Percentiles rank a stretch among this genome's conserved stretches.
phyloP scores from a whole-genome alignment of 2,329 filamentous ascomycete species.

The Penicillium janthinellum region DNA sequence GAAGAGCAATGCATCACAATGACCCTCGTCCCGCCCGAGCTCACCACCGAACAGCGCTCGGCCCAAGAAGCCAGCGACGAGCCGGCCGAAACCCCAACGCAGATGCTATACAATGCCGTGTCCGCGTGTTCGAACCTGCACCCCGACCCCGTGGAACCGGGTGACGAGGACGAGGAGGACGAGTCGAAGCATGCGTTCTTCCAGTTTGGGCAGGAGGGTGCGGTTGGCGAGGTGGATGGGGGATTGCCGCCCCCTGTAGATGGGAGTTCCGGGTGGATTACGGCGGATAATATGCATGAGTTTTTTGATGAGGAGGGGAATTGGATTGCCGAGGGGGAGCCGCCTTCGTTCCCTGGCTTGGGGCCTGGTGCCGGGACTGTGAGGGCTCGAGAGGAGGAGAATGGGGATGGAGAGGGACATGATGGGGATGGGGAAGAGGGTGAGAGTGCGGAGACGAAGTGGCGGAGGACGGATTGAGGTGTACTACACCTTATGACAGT shows the following conservation, averaged over 20 bases:
- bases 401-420: slow-evolving; percentile 45
- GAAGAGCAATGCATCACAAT: slow-evolving; percentile 47
- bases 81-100: slow-evolving; percentile 42
- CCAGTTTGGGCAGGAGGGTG: slow-evolving; percentile 38
- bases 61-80: slow-evolving; percentile 30
- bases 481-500: not conserved
- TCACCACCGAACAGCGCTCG: slow-evolving; percentile 25
- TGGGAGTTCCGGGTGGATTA: slow-evolving; percentile 63
- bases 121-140: slow-evolving; percentile 53
- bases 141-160: slow-evolving; percentile 45
- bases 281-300: slow-evolving; percentile 83
- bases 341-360: slow-evolving; percentile 35
- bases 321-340: slow-evolving; percentile 62
- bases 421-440: slow-evolving; percentile 37
- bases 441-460: slow-evolving; percentile 53
- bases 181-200: slow-evolving; percentile 33
- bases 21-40: slow-evolving; percentile 44
- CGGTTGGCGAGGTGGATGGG: slow-evolving; percentile 35
- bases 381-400: slow-evolving; percentile 60
- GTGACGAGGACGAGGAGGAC: slow-evolving; percentile 37
- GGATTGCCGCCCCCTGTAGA: slow-evolving; percentile 51
- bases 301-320: slow-evolving; percentile 82
- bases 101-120: slow-evolving; percentile 48
- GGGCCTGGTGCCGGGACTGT: slow-evolving; percentile 67
- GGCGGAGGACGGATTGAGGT: slow-evolving; percentile 51